A percentile compares a stretch with the other conserved stretches of the same genome.
Evolutionary conservation across 2,329 filamentous ascomycete genomes (phyloP).

Genomic region (Fusarium caatingaense): DNA sequence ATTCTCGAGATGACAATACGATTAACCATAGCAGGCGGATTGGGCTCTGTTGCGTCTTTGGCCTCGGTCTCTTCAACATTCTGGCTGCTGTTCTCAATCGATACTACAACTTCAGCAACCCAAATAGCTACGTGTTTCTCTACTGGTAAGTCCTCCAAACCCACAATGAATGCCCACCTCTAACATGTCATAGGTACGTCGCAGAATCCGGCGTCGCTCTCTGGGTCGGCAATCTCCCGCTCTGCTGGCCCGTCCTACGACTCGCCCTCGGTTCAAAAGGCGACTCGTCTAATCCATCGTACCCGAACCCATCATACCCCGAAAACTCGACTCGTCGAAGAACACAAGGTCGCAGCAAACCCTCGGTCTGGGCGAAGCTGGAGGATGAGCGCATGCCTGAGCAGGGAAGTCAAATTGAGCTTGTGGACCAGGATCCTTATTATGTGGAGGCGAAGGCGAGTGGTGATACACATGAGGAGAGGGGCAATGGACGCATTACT

Average conservation of each 20-base stretch:
- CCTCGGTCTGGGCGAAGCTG: slow-evolving; percentile 47
- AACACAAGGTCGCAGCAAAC: slow-evolving; percentile 30
- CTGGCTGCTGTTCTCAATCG: slow-evolving; percentile 70
- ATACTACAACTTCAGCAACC: slow-evolving; percentile 68
- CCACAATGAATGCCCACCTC: background rate
- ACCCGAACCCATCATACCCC: slow-evolving; percentile 36
- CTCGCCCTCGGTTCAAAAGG: slow-evolving; percentile 50
- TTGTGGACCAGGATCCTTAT: slow-evolving; percentile 38
- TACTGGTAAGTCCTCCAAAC: slow-evolving; percentile 56
- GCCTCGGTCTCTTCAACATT: slow-evolving; percentile 66
- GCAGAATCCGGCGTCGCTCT: slow-evolving; percentile 69
- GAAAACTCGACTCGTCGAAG: slow-evolving; percentile 37
- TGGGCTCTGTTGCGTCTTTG: slow-evolving; percentile 65
- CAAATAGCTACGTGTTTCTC: slow-evolving; percentile 66
- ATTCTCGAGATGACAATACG: rapidly evolving
- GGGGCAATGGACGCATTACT: slow-evolving; percentile 39
- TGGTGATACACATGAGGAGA: slow-evolving; percentile 1
- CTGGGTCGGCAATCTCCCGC: slow-evolving; percentile 70
- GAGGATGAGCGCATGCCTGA: slow-evolving; percentile 45
- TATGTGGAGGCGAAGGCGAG: slow-evolving; percentile 13
- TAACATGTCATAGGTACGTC: slow-evolving; percentile 53
- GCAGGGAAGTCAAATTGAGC: slow-evolving; percentile 48
- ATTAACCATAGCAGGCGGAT: slow-evolving; percentile 56
- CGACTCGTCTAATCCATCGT: slow-evolving; percentile 41
- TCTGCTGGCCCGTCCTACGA: slow-evolving; percentile 68